Conservation (phyloP, 2,329 filamentous ascomycete genomes). For the Fusarium torreyae region DNA sequence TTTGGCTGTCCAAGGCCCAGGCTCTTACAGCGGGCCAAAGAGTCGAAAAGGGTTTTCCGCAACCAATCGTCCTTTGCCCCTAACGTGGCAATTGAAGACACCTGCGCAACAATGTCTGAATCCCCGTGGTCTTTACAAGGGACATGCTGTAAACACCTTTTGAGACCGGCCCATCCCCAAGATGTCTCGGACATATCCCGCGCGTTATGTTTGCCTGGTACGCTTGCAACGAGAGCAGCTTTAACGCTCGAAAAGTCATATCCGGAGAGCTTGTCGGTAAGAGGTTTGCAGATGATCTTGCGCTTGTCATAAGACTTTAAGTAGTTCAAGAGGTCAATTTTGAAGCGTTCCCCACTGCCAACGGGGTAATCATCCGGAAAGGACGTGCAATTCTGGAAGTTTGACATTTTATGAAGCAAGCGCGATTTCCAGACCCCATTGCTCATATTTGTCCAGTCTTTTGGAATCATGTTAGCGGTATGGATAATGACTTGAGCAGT, state of each 20-base stretch:
- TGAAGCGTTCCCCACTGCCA: conserved; percentile 80
- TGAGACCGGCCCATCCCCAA: conserved; percentile 85
- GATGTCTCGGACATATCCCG: conserved; percentile 64
- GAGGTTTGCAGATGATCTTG: conserved; percentile 65
- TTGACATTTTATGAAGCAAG: conserved; percentile 67
- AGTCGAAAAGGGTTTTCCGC: conserved; percentile 71
- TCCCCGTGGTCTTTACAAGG: conserved; percentile 58
- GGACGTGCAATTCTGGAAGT: conserved; percentile 23
- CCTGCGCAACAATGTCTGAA: conserved; percentile 71
- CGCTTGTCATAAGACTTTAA: conserved; percentile 76
- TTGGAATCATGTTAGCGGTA: conserved; percentile 91
- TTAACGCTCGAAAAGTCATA: conserved; percentile 80
- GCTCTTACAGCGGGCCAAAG: conserved; percentile 57
- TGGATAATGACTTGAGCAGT: conserved; percentile 86
- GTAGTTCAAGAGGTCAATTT: conserved; percentile 81
- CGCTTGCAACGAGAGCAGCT: conserved; percentile 82
- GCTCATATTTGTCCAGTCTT: conserved; percentile 91
- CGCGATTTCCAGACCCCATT: conserved; percentile 88
- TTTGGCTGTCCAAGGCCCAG: conserved; percentile 55
- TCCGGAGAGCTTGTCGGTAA: conserved; percentile 70
- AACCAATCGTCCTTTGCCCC: conserved; percentile 81
- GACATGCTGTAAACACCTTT: conserved; percentile 70
- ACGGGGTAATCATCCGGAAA: conserved; percentile 28
- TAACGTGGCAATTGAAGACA: conserved; percentile 88
- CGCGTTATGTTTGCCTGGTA: conserved; percentile 76